Percentiles rank a stretch among this genome's conserved stretches.
phyloP scores from a whole-genome alignment of 1,139 yeast genomes.

The Saccharomyces hybrid region DNA sequence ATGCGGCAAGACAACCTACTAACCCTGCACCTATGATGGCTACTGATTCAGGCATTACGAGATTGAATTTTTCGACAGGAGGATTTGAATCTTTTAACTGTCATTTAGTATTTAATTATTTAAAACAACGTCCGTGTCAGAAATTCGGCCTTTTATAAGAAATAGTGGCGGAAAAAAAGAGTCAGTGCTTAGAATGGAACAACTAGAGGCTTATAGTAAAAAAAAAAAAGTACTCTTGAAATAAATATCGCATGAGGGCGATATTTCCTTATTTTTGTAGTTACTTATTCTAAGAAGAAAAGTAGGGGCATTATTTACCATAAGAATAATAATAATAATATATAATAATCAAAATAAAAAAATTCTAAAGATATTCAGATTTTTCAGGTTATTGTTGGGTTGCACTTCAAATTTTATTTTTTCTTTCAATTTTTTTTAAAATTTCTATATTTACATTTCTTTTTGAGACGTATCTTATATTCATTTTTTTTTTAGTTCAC shows the following conservation, averaged over 20 bases:
- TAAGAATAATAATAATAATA: not conserved
- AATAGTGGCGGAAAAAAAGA: not conserved
- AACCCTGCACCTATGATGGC: constrained; percentile 78
- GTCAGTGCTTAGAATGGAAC: not conserved
- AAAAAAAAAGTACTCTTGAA: not conserved
- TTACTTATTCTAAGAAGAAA: not conserved
- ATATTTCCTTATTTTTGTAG: not conserved
- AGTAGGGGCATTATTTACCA: constrained; percentile 1
- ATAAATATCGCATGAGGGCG: not conserved
- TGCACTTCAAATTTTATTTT: not conserved
- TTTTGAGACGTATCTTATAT: not conserved
- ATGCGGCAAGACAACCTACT: constrained; percentile 82
- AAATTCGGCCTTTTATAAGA: constrained; percentile 1
- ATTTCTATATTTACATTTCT: not conserved
- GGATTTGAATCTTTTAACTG: not conserved
- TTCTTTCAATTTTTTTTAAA: not conserved
- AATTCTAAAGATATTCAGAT: not conserved
- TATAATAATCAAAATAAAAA: not conserved
- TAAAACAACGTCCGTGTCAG: not conserved
- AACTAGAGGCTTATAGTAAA: not conserved
- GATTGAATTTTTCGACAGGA: not conserved
- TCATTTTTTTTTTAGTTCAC: constrained; percentile 3
- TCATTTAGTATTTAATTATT: not conserved
- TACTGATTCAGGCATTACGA: constrained; percentile 21
- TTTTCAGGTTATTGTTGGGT: not conserved